A percentile compares a stretch with the other conserved stretches of the same genome.
Evolutionary conservation across 1,284 basidiomycete species (phyloP).

Genomic region (Neotropicomus parvogracilis): DNA sequence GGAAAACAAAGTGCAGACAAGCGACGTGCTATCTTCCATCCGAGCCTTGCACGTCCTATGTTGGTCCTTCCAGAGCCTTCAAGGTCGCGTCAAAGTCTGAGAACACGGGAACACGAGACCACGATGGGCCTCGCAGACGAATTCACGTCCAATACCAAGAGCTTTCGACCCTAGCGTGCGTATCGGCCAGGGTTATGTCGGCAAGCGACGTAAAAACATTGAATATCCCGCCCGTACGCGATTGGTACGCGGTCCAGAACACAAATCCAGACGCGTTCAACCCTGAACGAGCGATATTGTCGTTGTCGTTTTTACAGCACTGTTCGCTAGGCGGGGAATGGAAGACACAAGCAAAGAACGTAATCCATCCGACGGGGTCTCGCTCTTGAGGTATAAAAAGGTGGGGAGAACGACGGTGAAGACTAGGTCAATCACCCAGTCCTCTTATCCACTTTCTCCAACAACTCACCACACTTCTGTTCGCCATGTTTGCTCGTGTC

Average conservation of each 20-base stretch:
- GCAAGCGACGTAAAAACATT: constrained; percentile 1
- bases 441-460: not conserved
- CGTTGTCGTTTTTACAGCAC: constrained; percentile 6
- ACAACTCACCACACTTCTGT: not conserved
- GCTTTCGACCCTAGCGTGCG: too few species aligned
- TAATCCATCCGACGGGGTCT: constrained; percentile 3
- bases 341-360: not conserved
- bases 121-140: too few species aligned
- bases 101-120: too few species aligned
- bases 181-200: not conserved
- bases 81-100: too few species aligned
- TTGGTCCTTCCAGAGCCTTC: too few species aligned
- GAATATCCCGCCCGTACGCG: not conserved
- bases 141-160: too few species aligned
- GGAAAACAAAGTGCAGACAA: too few species aligned
- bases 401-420: not conserved
- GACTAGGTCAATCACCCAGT: not conserved
- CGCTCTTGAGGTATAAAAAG: constrained; percentile 19
- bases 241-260: not conserved
- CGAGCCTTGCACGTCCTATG: too few species aligned
- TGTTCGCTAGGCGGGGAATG: not conserved
- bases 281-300: not conserved
- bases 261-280: not conserved
- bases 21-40: too few species aligned
- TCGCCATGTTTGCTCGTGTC: constrained; percentile 20